Percentiles rank a stretch among this genome's conserved stretches.
These are phyloP conservation scores for Fraxinus americana DNA, from an alignment of 257 asterid species.

Conservation along the genomic window DNA sequence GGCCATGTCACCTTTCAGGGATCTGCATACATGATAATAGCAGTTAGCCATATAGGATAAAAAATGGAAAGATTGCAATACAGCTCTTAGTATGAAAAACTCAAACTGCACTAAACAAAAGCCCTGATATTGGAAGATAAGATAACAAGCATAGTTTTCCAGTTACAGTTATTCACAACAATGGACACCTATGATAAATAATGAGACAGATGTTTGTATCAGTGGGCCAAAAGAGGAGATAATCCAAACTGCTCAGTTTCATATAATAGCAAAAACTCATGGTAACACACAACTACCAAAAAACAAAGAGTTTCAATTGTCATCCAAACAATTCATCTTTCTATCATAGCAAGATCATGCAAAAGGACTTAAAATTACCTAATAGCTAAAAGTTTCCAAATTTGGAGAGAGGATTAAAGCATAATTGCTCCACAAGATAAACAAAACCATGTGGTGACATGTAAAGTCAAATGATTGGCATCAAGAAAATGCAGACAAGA, in stretches of 20 bases:
- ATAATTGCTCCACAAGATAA: neutral
- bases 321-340: neutral
- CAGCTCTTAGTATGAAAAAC: neutral
- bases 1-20: constrained; percentile 59
- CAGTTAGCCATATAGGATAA: constrained; percentile 14
- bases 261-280: neutral
- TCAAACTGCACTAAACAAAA: neutral
- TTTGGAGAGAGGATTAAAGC: neutral
- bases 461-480: neutral
- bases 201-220: neutral
- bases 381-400: neutral
- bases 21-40: constrained; percentile 36
- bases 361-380: neutral
- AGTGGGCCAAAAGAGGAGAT: neutral
- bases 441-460: neutral
- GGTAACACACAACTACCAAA: neutral
- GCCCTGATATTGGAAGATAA: neutral
- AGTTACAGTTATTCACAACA: neutral
- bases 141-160: neutral
- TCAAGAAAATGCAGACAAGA: neutral
- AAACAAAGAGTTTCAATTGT: neutral
- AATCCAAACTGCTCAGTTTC: neutral
- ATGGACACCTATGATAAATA: neutral
- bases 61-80: neutral
- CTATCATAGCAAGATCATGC: neutral